Evolutionary conservation across 176 grass and related monocot species (phyloP).

Genomic region (Triticum urartu): DNA sequence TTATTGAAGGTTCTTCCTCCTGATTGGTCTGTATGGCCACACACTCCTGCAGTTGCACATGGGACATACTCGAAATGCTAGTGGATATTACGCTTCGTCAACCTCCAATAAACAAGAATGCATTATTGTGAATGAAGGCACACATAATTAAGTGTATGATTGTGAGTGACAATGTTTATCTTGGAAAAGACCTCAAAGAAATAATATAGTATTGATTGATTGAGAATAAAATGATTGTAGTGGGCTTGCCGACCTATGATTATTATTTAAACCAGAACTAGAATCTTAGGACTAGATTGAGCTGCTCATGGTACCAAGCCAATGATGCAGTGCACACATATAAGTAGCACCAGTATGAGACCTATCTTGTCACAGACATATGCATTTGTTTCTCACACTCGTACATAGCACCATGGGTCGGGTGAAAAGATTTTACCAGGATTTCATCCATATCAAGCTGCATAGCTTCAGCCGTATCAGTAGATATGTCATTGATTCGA

Average conservation of each 20-base stretch:
- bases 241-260: not conserved
- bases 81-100: too few relatives aligned
- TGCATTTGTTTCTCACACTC: not conserved
- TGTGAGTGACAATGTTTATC: not conserved
- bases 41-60: too few relatives aligned
- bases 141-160: not conserved
- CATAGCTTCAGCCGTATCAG: conserved; percentile 34
- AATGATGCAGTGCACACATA: not conserved
- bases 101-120: too few relatives aligned
- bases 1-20: too few relatives aligned
- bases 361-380: not conserved
- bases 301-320: not conserved
- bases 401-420: not conserved
- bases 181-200: too few relatives aligned
- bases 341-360: not conserved
- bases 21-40: too few relatives aligned
- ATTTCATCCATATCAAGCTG: conserved; percentile 31
- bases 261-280: too few relatives aligned
- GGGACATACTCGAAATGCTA: too few relatives aligned
- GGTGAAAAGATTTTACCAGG: conserved; percentile 23
- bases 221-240: not conserved
- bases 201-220: not conserved
- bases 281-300: not conserved
- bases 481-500: not conserved
- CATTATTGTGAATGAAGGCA: too few relatives aligned